These are phyloP conservation scores for Leccinellum luteum DNA, from an alignment of 768 basidiomycete species.

Conservation along the genomic window DNA sequence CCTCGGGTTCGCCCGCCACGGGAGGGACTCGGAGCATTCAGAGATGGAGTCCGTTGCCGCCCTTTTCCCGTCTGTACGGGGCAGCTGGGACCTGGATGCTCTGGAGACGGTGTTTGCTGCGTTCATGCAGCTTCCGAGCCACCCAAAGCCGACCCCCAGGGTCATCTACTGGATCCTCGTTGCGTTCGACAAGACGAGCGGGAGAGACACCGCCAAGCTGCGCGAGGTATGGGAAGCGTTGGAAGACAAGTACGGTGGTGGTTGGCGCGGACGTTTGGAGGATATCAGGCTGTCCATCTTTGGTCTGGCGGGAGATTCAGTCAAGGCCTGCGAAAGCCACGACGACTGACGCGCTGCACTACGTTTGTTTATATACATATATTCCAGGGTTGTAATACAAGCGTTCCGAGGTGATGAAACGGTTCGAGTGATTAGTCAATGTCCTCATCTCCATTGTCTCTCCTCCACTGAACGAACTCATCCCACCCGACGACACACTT, in stretches of 20 bases:
- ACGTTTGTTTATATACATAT: not conserved
- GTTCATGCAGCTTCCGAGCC: constrained; percentile 57
- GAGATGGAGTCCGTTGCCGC: not conserved
- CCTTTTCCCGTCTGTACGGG: constrained; percentile 10
- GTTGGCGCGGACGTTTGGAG: constrained; percentile 43
- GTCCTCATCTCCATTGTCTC: constrained; percentile 39
- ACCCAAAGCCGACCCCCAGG: constrained; percentile 41
- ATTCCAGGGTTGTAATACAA: not conserved
- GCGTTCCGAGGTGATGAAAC: not conserved
- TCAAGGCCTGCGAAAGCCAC: not conserved
- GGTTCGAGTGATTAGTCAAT: constrained; percentile 22
- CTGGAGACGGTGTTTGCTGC: constrained; percentile 56
- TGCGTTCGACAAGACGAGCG: constrained; percentile 62
- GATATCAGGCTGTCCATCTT: constrained; percentile 45
- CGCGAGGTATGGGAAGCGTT: constrained; percentile 56
- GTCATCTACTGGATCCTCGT: constrained; percentile 66
- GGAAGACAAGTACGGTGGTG: constrained; percentile 50
- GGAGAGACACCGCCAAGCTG: constrained; percentile 46
- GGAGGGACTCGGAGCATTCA: constrained; percentile 24
- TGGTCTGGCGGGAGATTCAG: not conserved
- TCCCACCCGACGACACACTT: constrained; percentile 67
- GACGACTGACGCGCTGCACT: not conserved
- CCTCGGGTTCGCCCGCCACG: constrained; percentile 69
- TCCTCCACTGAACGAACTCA: constrained; percentile 77
- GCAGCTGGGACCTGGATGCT: constrained; percentile 54